These are phyloP conservation scores for Pseudocercospora macadamiae DNA, from an alignment of 2,329 filamentous ascomycete genomes.

Conservation along the genomic window DNA sequence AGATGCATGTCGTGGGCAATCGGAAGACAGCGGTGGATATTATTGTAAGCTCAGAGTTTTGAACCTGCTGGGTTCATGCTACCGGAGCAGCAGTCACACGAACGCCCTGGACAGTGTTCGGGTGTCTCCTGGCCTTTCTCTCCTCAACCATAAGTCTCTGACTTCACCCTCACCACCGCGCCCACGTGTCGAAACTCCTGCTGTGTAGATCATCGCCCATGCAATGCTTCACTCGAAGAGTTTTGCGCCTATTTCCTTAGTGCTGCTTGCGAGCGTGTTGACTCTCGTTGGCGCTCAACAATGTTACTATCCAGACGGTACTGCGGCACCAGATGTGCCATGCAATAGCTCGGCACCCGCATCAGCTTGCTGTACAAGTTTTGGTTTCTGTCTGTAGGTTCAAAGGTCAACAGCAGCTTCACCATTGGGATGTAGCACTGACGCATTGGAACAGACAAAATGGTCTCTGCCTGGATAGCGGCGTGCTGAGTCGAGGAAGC, in stretches of 20 bases:
- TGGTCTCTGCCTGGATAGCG: slow-evolving; percentile 21
- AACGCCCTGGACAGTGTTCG: not conserved
- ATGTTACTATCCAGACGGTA: slow-evolving; percentile 37
- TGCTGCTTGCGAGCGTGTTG: not conserved
- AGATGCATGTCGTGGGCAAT: not conserved
- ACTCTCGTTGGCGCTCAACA: slow-evolving; percentile 22
- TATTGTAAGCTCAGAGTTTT: slow-evolving; percentile 1
- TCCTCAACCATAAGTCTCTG: not conserved
- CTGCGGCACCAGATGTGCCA: slow-evolving; percentile 28
- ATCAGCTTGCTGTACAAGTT: not conserved
- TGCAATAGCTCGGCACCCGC: slow-evolving; percentile 18
- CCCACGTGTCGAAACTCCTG: not conserved
- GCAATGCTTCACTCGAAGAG: not conserved
- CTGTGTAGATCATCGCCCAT: not conserved
- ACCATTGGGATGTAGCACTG: not conserved
- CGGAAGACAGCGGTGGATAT: not conserved
- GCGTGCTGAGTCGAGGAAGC: slow-evolving; percentile 19
- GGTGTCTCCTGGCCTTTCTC: not conserved
- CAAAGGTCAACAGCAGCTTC: not conserved
- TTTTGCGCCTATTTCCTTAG: not conserved
- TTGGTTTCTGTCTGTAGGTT: not conserved
- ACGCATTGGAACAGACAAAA: not conserved
- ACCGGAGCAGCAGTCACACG: not conserved
- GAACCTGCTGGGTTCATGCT: slow-evolving; percentile 1
- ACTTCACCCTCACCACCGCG: not conserved